Evolutionary conservation across 305 asterid genomes (phyloP).

Genomic region (Fraxinus floribunda): DNA sequence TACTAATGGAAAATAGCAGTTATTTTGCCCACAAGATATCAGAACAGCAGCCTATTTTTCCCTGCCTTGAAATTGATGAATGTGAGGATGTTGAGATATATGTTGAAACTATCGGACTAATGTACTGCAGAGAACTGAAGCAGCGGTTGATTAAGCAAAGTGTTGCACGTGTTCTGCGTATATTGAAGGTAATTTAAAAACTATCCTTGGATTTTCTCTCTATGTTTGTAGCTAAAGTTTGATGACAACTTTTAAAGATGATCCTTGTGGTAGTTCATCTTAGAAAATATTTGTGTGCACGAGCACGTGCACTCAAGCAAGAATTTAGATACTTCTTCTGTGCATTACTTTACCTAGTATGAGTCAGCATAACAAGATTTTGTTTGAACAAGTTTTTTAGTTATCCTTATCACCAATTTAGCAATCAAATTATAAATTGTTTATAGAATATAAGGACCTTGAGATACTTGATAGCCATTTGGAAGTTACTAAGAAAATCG

Average conservation of each 20-base stretch:
- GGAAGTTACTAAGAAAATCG: neutral
- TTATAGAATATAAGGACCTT: neutral
- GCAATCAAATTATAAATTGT: neutral
- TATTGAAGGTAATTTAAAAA: constrained; percentile 65
- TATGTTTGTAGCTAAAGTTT: neutral
- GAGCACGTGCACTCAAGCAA: neutral
- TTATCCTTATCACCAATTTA: neutral
- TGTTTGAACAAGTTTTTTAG: neutral
- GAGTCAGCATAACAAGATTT: neutral
- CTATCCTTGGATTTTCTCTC: constrained; percentile 7
- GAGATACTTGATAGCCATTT: neutral
- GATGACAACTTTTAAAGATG: neutral
- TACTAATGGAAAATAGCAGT: constrained; percentile 60
- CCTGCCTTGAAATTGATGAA: constrained; percentile 76
- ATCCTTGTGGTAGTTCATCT: neutral
- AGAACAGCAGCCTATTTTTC: constrained; percentile 59
- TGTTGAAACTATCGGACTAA: constrained; percentile 87
- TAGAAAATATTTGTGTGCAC: neutral
- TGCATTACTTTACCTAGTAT: neutral
- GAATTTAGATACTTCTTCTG: neutral
- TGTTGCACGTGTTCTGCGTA: constrained; percentile 75
- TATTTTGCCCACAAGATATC: constrained; percentile 56
- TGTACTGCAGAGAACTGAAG: constrained; percentile 85
- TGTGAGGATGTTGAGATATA: constrained; percentile 93
- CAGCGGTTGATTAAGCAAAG: constrained; percentile 88